These are phyloP conservation scores for Malus sylvestris DNA, from an alignment of 306 rosid genomes.

Conservation along the genomic window DNA sequence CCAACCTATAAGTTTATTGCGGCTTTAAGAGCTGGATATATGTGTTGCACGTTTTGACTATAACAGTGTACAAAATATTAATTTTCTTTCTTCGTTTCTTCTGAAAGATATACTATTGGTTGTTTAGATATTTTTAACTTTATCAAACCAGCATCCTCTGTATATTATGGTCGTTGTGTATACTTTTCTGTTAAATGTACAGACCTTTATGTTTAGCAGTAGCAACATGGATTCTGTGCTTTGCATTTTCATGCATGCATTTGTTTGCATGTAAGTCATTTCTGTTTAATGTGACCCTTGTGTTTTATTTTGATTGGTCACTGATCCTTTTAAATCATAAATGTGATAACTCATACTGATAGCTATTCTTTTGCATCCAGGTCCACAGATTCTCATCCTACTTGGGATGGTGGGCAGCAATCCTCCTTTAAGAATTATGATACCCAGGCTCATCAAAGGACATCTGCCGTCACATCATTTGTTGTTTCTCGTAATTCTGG, in stretches of 20 bases:
- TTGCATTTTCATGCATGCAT: background rate
- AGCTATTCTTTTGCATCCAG: conserved; percentile 26
- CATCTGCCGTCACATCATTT: conserved; percentile 29
- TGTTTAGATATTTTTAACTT: background rate
- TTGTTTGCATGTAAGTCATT: background rate
- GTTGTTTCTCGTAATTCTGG: conserved; percentile 38
- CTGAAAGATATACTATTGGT: background rate
- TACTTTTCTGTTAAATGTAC: background rate
- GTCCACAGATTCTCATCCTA: conserved; percentile 24
- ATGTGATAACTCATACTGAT: conserved; percentile 9
- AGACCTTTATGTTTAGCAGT: background rate
- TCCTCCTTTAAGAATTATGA: conserved; percentile 23
- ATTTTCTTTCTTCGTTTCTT: background rate
- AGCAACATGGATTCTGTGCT: background rate
- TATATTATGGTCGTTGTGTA: background rate
- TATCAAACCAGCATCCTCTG: no score
- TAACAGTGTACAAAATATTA: background rate
- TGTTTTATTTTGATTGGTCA: background rate
- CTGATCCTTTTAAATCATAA: background rate
- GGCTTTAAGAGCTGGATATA: background rate
- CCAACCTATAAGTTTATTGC: background rate
- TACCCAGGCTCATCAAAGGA: conserved; percentile 35
- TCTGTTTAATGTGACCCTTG: background rate
- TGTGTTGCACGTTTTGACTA: background rate
- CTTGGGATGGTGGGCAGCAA: conserved; percentile 32